Conservation (phyloP, 2,329 filamentous ascomycete genomes). For the Drechslerella coelobrocha region DNA sequence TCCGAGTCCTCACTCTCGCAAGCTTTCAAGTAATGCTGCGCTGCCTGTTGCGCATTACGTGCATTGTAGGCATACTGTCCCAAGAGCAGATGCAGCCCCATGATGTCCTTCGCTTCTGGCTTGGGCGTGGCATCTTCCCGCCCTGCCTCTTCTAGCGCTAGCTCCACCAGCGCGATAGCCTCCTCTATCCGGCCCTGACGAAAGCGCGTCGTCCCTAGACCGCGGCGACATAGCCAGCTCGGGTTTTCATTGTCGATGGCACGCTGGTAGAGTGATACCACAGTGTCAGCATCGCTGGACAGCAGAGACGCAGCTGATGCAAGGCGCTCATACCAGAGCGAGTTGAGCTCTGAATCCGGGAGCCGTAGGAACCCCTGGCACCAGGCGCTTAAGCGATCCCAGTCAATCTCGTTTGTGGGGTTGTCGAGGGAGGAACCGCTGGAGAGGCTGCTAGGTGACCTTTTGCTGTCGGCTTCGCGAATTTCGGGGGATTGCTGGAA, state of each 20-base stretch:
- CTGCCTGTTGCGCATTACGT: constrained; percentile 23
- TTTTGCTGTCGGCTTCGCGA: too few species aligned
- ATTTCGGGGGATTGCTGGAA: too few species aligned
- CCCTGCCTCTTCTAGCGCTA: constrained; percentile 37
- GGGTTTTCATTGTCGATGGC: constrained; percentile 48
- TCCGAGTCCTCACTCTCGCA: too few species aligned
- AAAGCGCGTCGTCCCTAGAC: constrained; percentile 31
- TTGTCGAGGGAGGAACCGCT: too few species aligned
- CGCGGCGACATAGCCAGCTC: constrained; percentile 52
- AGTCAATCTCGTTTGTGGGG: constrained; percentile 33
- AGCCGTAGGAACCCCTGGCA: constrained; percentile 31
- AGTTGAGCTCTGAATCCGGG: constrained; percentile 48
- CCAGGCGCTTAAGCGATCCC: constrained; percentile 48
- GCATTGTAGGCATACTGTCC: constrained; percentile 26
- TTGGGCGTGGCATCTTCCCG: constrained; percentile 37
- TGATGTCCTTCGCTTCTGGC: constrained; percentile 39
- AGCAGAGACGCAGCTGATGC: constrained; percentile 8
- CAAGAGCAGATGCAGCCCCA: constrained; percentile 48
- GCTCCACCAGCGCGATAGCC: too few species aligned
- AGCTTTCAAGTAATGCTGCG: constrained; percentile 8
- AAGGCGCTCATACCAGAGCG: constrained; percentile 54
- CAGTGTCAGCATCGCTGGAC: neutral
- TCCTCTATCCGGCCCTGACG: neutral
- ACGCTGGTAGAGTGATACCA: constrained; percentile 36
- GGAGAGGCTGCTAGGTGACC: too few species aligned